phyloP scores from a whole-genome alignment of 768 basidiomycete genomes.

The Tylopilus rubrobrunneus region DNA sequence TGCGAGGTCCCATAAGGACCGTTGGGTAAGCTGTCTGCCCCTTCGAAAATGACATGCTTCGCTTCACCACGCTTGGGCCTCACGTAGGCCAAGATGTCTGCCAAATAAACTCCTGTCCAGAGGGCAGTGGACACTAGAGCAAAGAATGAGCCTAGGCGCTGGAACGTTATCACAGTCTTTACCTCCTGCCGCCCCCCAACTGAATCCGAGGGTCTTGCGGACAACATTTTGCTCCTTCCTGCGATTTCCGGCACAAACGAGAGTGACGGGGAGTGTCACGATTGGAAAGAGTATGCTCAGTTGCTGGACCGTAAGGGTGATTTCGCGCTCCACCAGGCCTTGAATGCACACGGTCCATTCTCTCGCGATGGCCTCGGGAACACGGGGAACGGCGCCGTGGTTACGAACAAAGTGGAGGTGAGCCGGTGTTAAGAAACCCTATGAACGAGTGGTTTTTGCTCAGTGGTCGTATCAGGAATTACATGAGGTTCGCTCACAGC shows the following conservation, averaged over 20 bases:
- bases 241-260: conserved; percentile 63
- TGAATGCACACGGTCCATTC: conserved; percentile 45
- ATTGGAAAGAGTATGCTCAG: conserved; percentile 44
- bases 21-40: conserved; percentile 51
- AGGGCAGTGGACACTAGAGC: conserved; percentile 45
- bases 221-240: conserved; percentile 66
- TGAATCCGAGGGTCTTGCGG: conserved; percentile 51
- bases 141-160: background rate
- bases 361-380: conserved; percentile 33
- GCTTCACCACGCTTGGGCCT: conserved; percentile 34
- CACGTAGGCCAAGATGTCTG: conserved; percentile 49
- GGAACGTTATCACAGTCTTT: background rate
- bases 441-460: background rate
- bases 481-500: conserved; percentile 22
- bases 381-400: conserved; percentile 54
- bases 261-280: conserved; percentile 56
- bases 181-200: conserved; percentile 50
- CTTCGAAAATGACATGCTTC: conserved; percentile 58
- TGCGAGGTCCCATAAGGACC: conserved; percentile 59
- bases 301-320: conserved; percentile 41
- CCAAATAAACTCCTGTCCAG: conserved; percentile 56
- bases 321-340: conserved; percentile 34
- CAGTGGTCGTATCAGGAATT: background rate
- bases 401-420: conserved; percentile 58
- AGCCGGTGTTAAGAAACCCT: conserved; percentile 55